These are phyloP conservation scores for Hypericum perforatum DNA, from an alignment of 345 rosid genomes.

Conservation along the genomic window DNA sequence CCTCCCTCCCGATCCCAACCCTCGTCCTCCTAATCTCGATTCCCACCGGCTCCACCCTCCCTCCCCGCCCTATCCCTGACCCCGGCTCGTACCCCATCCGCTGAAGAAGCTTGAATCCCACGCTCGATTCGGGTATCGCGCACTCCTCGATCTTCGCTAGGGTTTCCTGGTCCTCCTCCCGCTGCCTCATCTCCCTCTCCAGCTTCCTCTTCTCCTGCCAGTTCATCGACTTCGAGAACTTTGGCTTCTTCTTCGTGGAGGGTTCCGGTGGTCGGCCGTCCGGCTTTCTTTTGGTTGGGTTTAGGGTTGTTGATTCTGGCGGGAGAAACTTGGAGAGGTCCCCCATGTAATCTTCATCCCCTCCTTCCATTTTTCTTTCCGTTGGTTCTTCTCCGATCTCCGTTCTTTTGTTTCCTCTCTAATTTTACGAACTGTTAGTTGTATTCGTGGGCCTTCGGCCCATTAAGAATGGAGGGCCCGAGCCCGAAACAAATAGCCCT, in stretches of 20 bases:
- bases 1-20: constrained; percentile 79
- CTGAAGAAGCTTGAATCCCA: constrained; percentile 81
- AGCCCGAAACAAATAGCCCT: too few relatives aligned
- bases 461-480: too few relatives aligned
- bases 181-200: constrained; percentile 67
- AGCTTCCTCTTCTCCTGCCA: constrained; percentile 69
- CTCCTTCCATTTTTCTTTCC: constrained; percentile 13
- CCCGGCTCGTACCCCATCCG: constrained; percentile 96
- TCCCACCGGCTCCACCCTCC: constrained; percentile 68
- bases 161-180: constrained; percentile 68
- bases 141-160: constrained; percentile 38
- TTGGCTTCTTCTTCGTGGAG: constrained; percentile 41
- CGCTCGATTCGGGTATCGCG: constrained; percentile 72
- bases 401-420: too few relatives aligned
- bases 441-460: too few relatives aligned
- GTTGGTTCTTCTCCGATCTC: too few relatives aligned
- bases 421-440: too few relatives aligned
- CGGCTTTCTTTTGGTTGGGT: constrained; percentile 26
- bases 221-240: constrained; percentile 27
- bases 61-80: constrained; percentile 74
- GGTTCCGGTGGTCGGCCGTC: constrained; percentile 33
- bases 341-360: constrained; percentile 84
- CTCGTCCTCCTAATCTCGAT: constrained; percentile 72
- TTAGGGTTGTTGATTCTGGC: constrained; percentile 22
- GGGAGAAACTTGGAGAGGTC: constrained; percentile 71